These are phyloP conservation scores for Chlamydomonas reinhardtii DNA, from an alignment of 163 green algal genomes.

Conservation along the genomic window DNA sequence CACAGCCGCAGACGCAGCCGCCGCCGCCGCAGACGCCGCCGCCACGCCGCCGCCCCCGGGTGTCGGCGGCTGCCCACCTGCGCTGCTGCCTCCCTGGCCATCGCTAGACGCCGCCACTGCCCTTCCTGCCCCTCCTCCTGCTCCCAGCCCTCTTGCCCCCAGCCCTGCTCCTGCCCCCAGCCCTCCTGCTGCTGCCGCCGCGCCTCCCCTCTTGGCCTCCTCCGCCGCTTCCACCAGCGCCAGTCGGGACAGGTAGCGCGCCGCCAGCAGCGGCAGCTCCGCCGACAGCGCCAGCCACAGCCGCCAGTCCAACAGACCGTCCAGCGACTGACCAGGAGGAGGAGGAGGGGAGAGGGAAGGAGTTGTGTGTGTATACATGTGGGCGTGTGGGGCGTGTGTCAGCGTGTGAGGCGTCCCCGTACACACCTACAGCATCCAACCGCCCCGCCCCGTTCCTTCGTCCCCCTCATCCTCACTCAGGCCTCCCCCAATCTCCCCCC, in stretches of 20 bases:
- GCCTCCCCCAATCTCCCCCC: too few relatives aligned
- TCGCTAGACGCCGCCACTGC: too few relatives aligned
- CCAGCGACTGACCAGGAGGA: neutral
- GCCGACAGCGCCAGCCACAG: neutral
- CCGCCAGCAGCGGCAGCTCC: neutral
- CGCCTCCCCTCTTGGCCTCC: neutral
- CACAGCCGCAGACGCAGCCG: too few relatives aligned
- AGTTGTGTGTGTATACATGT: too few relatives aligned
- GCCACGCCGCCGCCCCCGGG: too few relatives aligned
- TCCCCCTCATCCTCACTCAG: too few relatives aligned
- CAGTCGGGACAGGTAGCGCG: neutral
- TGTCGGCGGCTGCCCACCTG: too few relatives aligned
- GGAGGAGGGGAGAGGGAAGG: neutral
- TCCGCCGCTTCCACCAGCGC: neutral
- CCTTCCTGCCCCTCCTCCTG: neutral
- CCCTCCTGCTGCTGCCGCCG: neutral
- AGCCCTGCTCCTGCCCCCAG: too few relatives aligned
- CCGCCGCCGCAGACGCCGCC: too few relatives aligned
- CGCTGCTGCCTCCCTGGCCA: neutral
- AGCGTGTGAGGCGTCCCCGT: too few relatives aligned
- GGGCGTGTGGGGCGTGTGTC: too few relatives aligned
- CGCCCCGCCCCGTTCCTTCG: too few relatives aligned
- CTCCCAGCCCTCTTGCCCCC: neutral
- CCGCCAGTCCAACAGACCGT: neutral
- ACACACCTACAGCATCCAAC: neutral